Evolutionary conservation across 2,329 filamentous ascomycete species (phyloP).

Genomic region (Neofusicoccum sp.): DNA sequence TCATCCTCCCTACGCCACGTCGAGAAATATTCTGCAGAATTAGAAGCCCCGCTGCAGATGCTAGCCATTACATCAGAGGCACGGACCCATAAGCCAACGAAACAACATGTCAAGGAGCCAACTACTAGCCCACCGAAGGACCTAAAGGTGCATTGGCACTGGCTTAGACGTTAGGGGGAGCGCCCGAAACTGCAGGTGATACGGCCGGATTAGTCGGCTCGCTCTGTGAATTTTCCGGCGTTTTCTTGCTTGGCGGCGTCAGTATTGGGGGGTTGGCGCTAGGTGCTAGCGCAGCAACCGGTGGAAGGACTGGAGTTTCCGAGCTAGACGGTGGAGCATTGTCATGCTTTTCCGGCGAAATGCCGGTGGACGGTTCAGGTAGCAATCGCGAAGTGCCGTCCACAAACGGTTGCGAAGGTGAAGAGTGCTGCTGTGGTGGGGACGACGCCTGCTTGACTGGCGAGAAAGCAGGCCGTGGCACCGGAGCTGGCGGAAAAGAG

Average conservation of each 20-base stretch:
- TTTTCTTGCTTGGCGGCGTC: conserved; percentile 60
- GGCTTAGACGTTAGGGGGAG: not conserved
- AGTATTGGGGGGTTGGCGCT: conserved; percentile 57
- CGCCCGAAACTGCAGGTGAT: too few relatives aligned
- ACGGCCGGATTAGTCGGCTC: not conserved
- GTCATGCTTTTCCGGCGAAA: conserved; percentile 49
- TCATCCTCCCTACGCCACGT: too few relatives aligned
- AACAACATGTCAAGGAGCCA: too few relatives aligned
- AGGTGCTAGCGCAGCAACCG: conserved; percentile 57
- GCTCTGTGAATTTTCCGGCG: conserved; percentile 23
- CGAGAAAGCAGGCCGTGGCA: conserved; percentile 35
- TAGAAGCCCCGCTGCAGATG: too few relatives aligned
- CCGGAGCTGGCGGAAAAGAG: conserved; percentile 42
- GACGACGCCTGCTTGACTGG: conserved; percentile 39
- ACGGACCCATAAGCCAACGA: too few relatives aligned
- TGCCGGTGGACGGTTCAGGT: conserved; percentile 38
- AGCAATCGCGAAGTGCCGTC: conserved; percentile 29
- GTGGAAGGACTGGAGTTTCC: conserved; percentile 54
- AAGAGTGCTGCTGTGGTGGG: conserved; percentile 33
- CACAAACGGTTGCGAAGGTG: conserved; percentile 29
- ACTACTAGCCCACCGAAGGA: not conserved
- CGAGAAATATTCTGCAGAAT: too few relatives aligned
- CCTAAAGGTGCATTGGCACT: not conserved
- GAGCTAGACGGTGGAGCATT: conserved; percentile 31
- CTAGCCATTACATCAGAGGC: too few relatives aligned